Percentiles rank a stretch among this genome's conserved stretches.
Conservation (phyloP, 306 rosid genomes). For the Quercus alba region DNA sequence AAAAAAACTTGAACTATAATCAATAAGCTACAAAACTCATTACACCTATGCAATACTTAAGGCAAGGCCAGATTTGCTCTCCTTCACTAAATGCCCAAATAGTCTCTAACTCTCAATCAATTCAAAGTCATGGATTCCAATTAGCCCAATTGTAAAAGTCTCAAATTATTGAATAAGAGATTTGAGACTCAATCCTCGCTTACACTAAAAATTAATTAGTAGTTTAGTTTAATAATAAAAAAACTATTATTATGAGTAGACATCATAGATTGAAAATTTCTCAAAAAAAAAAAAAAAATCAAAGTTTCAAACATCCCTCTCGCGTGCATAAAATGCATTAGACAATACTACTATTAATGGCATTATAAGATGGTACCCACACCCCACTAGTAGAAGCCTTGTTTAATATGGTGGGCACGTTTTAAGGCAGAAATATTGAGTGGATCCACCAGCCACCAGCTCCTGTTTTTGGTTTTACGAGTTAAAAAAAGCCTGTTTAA, state of each 20-base stretch:
- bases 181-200: fast-evolving
- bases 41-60: too few relatives aligned
- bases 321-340: not conserved
- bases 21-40: too few relatives aligned
- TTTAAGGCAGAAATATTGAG: not conserved
- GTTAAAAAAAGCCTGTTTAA: too few relatives aligned
- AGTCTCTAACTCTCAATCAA: too few relatives aligned
- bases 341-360: not conserved
- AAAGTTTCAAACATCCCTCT: not conserved
- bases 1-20: too few relatives aligned
- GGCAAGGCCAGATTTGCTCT: too few relatives aligned
- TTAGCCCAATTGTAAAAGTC: fast-evolving
- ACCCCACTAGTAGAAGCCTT: not conserved
- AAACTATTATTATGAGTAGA: fast-evolving
- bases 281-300: too few relatives aligned
- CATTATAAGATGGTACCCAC: not conserved
- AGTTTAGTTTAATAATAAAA: fast-evolving
- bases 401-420: not conserved
- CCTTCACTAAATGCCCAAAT: too few relatives aligned
- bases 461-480: too few relatives aligned
- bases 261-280: too few relatives aligned
- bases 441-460: too few relatives aligned
- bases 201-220: fast-evolving
- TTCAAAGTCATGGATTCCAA: fast-evolving
- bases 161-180: fast-evolving